phyloP scores from a whole-genome alignment of 2,329 filamentous ascomycete species.

The Pseudogymnoascus sp. region DNA sequence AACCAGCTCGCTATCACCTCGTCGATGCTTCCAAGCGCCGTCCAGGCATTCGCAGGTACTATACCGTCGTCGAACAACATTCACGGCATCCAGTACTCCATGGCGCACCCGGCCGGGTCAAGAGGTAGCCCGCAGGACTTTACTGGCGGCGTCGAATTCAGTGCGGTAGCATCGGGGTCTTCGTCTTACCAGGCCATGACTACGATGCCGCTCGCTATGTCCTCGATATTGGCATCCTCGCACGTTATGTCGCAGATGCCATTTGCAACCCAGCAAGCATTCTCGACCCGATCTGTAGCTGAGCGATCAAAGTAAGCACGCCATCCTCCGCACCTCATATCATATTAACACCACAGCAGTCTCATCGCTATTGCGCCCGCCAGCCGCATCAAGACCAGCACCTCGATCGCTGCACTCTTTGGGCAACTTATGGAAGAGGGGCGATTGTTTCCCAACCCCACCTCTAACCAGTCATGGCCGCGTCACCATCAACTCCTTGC shows the following conservation, averaged over 20 bases:
- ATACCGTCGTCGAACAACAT: conserved; percentile 18
- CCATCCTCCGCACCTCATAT: neutral
- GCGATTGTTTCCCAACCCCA: conserved; percentile 22
- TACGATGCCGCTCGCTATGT: neutral
- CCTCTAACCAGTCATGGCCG: conserved; percentile 22
- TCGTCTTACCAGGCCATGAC: neutral
- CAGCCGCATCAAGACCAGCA: conserved; percentile 29
- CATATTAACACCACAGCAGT: conserved; percentile 14
- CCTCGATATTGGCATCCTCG: neutral
- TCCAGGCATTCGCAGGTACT: conserved; percentile 26
- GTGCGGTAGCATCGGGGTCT: neutral
- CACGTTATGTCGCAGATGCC: neutral
- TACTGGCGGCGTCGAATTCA: neutral
- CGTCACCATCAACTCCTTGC: conserved; percentile 27
- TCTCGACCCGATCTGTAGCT: neutral
- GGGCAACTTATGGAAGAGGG: conserved; percentile 28
- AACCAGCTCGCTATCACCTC: conserved; percentile 26
- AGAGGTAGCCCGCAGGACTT: neutral
- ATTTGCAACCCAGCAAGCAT: neutral
- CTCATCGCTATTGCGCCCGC: conserved; percentile 27
- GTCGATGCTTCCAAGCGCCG: conserved; percentile 24
- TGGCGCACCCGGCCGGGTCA: conserved; percentile 28
- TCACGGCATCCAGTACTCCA: conserved; percentile 19
- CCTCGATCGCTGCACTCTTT: conserved; percentile 30
- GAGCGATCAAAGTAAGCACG: neutral